phyloP scores from a whole-genome alignment of 352 stramenopile genomes.

The Globisporangium spiculum region DNA sequence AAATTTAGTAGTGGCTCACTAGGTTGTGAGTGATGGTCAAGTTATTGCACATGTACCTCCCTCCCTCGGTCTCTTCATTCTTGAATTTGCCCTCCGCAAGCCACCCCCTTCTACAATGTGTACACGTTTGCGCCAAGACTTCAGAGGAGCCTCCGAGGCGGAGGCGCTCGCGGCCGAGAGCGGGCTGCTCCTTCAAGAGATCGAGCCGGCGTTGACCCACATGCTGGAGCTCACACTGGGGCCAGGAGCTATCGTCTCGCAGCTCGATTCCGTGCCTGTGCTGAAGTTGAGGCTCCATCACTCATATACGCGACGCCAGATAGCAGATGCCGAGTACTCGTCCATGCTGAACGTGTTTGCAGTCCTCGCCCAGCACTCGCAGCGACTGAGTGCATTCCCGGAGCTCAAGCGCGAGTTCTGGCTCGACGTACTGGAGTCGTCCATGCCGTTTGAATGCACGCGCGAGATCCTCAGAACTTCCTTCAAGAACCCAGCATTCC shows the following conservation, averaged over 20 bases:
- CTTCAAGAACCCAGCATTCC: neutral
- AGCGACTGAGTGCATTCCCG: neutral
- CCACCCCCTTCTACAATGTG: too few species aligned
- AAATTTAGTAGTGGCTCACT: too few species aligned
- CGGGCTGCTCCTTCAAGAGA: neutral
- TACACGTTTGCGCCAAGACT: neutral
- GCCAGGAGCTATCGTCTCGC: neutral
- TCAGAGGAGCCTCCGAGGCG: neutral
- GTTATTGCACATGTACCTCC: too few species aligned
- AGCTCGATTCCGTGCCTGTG: neutral
- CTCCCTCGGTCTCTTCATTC: too few species aligned
- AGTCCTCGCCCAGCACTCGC: neutral
- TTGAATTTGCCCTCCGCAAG: too few species aligned
- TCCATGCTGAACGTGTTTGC: slow-evolving; percentile 1
- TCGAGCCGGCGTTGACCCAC: neutral
- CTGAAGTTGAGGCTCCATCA: slow-evolving; percentile 1
- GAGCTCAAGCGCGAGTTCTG: slow-evolving; percentile 14
- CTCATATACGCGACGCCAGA: neutral
- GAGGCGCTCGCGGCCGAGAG: slow-evolving; percentile 10
- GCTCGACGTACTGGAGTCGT: slow-evolving; percentile 4
- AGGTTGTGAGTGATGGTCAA: too few species aligned
- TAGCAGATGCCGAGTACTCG: neutral
- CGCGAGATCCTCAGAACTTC: neutral
- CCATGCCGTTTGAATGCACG: neutral
- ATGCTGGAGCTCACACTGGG: slow-evolving; percentile 3